Percentiles rank a stretch among this genome's conserved stretches.
Conservation (phyloP, 768 basidiomycete species). For the Termitomyces sp. region DNA sequence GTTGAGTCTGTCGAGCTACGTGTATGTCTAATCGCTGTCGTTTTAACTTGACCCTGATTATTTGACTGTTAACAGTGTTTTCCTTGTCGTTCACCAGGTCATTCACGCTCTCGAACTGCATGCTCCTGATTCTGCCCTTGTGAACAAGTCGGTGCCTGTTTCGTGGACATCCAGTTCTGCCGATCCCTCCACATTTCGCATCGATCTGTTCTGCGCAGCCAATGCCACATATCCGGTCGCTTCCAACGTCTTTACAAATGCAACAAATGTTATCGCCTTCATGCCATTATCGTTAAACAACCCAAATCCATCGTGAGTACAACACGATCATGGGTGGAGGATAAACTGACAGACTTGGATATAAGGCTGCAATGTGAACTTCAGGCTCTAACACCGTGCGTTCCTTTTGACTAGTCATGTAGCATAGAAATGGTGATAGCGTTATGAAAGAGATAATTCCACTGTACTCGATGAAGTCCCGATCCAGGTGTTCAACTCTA, state of each 20-base stretch:
- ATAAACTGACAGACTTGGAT: neutral
- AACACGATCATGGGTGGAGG: neutral
- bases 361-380: neutral
- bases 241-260: neutral
- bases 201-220: neutral
- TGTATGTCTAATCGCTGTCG: neutral
- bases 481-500: neutral
- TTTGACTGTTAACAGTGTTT: neutral
- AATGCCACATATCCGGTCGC: accelerated
- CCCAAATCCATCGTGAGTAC: neutral
- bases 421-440: neutral
- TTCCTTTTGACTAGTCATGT: neutral
- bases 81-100: neutral
- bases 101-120: neutral
- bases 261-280: accelerated
- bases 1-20: neutral
- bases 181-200: neutral
- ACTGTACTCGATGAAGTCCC: neutral
- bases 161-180: neutral
- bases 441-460: neutral
- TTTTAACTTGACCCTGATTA: neutral
- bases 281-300: neutral
- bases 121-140: accelerated
- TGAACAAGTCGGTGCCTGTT: neutral
- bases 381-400: neutral